Base-by-base conservation (phyloP, 2,329 filamentous ascomycete genomes). In the Akanthomyces uredinophilus region DNA sequence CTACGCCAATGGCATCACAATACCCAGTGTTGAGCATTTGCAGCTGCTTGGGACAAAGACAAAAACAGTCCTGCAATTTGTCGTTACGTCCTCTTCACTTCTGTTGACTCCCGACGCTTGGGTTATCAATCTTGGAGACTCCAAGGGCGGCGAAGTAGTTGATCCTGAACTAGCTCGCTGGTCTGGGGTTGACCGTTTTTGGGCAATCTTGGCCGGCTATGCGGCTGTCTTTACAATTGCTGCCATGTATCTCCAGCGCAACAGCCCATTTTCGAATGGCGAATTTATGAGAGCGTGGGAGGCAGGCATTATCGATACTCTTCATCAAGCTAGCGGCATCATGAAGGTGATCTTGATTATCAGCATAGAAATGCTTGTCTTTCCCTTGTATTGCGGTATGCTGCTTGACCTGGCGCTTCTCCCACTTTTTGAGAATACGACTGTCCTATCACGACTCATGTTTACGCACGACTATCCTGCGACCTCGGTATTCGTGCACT, bases 301-400 rank as follows among this genome's bases (percentile, higher is more conserved):
- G 73, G 89, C 88, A 27, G 83, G 87, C 8, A 75, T 97, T 47
- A 88, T 94, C 27, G 94, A 98, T 65, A 83, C 88, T 1, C 81
- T 99, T 24, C 88, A 92, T 65, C 96, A 99, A 80, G 95, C 95
- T 53, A 96, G 95, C 47, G 95, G 96, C 16, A 94, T 99, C 11
- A 87, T 97, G 81, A 99, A 99, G 74, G 95, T 99, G 24, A 96
- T 99, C 56, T 79, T 98, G 64, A 98, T 99, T 70, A 99, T 99
- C 67, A 95, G 93, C 66, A 99, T 99, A 69, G 95, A 99, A 77
- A 99, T 99, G 95, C 87, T 99, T 41, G 87, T 93, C 7, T 99
- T 99, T 71, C 95, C 95, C 0, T 81, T 99, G 1, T 99, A 99
- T 73, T 99, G 95, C 70, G 95, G 95, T 5, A 81, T 96, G 41